phyloP scores from a whole-genome alignment of 441 rosid genomes.

The Erodium trifolium region DNA sequence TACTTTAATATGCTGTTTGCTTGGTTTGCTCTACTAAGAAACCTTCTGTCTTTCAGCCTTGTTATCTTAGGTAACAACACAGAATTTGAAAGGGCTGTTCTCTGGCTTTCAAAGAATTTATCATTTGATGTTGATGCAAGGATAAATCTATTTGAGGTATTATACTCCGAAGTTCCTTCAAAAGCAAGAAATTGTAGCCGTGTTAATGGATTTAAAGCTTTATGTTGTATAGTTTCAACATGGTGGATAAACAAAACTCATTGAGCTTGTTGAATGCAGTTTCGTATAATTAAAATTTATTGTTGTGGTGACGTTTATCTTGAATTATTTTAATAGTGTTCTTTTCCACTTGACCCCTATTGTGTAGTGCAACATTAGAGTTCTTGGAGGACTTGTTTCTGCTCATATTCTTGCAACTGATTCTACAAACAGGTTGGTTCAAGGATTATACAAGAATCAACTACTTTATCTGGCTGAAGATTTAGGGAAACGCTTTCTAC shows the following conservation, averaged over 20 bases:
- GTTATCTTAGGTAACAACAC: slow-evolving; percentile 81
- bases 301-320: not conserved
- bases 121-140: slow-evolving; percentile 76
- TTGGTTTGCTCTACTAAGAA: slow-evolving; percentile 14
- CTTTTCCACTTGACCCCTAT: slow-evolving; percentile 26
- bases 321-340: slow-evolving; percentile 23
- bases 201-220: not conserved
- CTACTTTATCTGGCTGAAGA: slow-evolving; percentile 55
- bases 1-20: not conserved
- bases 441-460: slow-evolving; percentile 54
- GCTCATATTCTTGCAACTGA: slow-evolving; percentile 96
- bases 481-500: slow-evolving; percentile 52
- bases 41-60: slow-evolving; percentile 45
- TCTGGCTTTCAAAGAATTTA: slow-evolving; percentile 81
- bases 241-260: slow-evolving; percentile 5
- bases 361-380: slow-evolving; percentile 90
- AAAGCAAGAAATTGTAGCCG: not conserved
- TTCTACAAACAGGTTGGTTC: slow-evolving; percentile 60
- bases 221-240: not conserved
- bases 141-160: slow-evolving; percentile 88
- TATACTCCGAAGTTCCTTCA: not conserved
- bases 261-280: slow-evolving; percentile 3
- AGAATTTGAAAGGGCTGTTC: slow-evolving; percentile 69
- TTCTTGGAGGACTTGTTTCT: slow-evolving; percentile 97
- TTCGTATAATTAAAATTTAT: slow-evolving; percentile 8